Percentiles rank a stretch among this genome's conserved stretches.
Evolutionary conservation across 768 basidiomycete species (phyloP).

Genomic region (Trametopsis cervina): DNA sequence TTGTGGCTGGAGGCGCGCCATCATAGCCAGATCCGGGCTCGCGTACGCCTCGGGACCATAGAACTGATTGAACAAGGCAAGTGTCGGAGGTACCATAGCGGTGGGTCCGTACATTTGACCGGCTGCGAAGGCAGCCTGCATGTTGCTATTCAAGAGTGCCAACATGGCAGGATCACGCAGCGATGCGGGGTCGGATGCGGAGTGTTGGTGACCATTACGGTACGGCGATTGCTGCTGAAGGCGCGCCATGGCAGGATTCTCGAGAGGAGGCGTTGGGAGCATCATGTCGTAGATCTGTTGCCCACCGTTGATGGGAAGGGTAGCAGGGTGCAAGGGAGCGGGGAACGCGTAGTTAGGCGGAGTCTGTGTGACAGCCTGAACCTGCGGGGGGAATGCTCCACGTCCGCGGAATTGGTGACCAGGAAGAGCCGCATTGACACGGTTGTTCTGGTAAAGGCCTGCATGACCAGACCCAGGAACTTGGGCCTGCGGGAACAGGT

Average conservation of each 20-base stretch:
- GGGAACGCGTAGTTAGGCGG: slow-evolving; percentile 40
- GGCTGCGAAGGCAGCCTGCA: slow-evolving; percentile 45
- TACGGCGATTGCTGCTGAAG: slow-evolving; percentile 76
- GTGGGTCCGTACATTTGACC: slow-evolving; percentile 49
- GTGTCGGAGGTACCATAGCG: slow-evolving; percentile 37
- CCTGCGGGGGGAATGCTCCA: slow-evolving; percentile 42
- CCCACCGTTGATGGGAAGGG: slow-evolving; percentile 58
- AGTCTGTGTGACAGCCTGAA: slow-evolving; percentile 37
- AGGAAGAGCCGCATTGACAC: slow-evolving; percentile 41
- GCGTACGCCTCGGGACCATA: slow-evolving; percentile 54
- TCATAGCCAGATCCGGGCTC: slow-evolving; percentile 43
- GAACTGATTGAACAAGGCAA: slow-evolving; percentile 69
- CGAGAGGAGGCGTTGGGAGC: slow-evolving; percentile 46
- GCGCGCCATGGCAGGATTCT: slow-evolving; percentile 60
- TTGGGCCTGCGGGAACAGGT: slow-evolving; percentile 23
- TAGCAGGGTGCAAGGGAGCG: slow-evolving; percentile 49
- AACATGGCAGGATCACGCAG: slow-evolving; percentile 67
- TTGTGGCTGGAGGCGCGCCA: slow-evolving; percentile 55
- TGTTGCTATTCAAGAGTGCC: slow-evolving; percentile 49
- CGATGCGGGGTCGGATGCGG: slow-evolving; percentile 73
- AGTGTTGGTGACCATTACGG: slow-evolving; percentile 73
- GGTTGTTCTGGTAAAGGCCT: slow-evolving; percentile 33
- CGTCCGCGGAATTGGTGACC: slow-evolving; percentile 59
- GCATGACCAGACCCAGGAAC: slow-evolving; percentile 33
- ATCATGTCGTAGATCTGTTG: slow-evolving; percentile 73